Evolutionary conservation across 768 basidiomycete genomes (phyloP).

Genomic region (Mycena kentingensis): DNA sequence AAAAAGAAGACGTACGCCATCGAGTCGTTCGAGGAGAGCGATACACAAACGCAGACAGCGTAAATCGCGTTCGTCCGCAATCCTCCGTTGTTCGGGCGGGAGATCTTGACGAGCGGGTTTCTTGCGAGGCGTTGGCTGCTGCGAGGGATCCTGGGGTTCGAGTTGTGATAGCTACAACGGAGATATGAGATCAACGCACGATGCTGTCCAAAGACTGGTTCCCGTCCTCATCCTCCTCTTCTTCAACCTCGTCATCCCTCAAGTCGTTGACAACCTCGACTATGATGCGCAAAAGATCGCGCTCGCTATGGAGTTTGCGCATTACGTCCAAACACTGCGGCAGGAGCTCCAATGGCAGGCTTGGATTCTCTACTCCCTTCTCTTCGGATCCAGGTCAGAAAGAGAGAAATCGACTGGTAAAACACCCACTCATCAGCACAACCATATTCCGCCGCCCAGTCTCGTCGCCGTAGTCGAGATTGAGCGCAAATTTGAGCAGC

Average conservation of each 20-base stretch:
- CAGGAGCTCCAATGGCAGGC: constrained; percentile 69
- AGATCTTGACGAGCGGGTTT: constrained; percentile 40
- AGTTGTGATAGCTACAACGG: constrained; percentile 16
- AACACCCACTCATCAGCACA: constrained; percentile 71
- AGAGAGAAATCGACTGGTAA: constrained; percentile 7
- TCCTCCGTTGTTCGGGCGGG: constrained; percentile 59
- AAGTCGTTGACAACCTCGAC: constrained; percentile 88
- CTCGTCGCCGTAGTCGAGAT: constrained; percentile 90
- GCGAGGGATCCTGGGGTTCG: constrained; percentile 5
- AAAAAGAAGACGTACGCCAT: constrained; percentile 57
- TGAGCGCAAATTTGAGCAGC: constrained; percentile 74
- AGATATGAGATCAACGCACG: not conserved
- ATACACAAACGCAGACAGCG: constrained; percentile 77
- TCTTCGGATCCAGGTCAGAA: constrained; percentile 41
- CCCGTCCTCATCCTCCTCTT: constrained; percentile 42
- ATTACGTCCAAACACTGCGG: constrained; percentile 83
- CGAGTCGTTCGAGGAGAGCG: constrained; percentile 84
- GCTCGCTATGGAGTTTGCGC: constrained; percentile 52
- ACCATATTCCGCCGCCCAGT: constrained; percentile 89
- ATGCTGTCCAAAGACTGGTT: constrained; percentile 22
- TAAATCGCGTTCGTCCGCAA: constrained; percentile 66
- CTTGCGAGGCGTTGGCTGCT: constrained; percentile 17
- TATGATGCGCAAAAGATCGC: constrained; percentile 83
- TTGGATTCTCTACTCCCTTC: constrained; percentile 76
- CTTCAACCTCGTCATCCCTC: constrained; percentile 51